These are phyloP conservation scores for Lachnum nothofagi DNA, from an alignment of 2,329 filamentous ascomycete genomes.

Conservation along the genomic window DNA sequence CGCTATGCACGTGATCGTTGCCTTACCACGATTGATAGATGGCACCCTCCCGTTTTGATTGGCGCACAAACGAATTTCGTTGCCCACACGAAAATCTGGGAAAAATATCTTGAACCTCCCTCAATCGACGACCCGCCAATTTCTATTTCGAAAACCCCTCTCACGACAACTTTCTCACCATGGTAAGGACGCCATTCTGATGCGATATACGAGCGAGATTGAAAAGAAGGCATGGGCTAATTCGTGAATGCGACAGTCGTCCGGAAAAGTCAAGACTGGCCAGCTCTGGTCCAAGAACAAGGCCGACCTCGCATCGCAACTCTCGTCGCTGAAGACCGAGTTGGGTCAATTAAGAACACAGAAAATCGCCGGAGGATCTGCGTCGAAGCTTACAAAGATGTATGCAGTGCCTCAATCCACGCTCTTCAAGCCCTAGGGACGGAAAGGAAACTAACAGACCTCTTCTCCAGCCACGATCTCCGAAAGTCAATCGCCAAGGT, in stretches of 20 bases:
- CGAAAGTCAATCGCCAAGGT: constrained; percentile 99
- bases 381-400: constrained; percentile 97
- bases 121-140: constrained; percentile 7
- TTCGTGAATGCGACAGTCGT: constrained; percentile 46
- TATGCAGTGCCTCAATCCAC: constrained; percentile 46
- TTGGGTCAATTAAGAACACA: constrained; percentile 94
- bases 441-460: constrained; percentile 2
- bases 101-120: constrained; percentile 4
- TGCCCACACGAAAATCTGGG: not conserved
- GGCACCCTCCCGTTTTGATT: too few species aligned
- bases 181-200: constrained; percentile 14
- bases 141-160: constrained; percentile 9
- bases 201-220: constrained; percentile 18
- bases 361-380: constrained; percentile 90
- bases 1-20: not conserved
- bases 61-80: constrained; percentile 7
- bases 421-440: not conserved
- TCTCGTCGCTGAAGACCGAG: constrained; percentile 92
- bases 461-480: constrained; percentile 75
- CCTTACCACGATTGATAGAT: not conserved
- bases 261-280: constrained; percentile 81
- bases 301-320: constrained; percentile 93
- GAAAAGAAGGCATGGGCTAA: constrained; percentile 21
- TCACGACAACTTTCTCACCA: constrained; percentile 21
- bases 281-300: constrained; percentile 99